Base-by-base conservation (phyloP, 2,329 filamentous ascomycete species). In the Aureobasidium subglaciale region DNA sequence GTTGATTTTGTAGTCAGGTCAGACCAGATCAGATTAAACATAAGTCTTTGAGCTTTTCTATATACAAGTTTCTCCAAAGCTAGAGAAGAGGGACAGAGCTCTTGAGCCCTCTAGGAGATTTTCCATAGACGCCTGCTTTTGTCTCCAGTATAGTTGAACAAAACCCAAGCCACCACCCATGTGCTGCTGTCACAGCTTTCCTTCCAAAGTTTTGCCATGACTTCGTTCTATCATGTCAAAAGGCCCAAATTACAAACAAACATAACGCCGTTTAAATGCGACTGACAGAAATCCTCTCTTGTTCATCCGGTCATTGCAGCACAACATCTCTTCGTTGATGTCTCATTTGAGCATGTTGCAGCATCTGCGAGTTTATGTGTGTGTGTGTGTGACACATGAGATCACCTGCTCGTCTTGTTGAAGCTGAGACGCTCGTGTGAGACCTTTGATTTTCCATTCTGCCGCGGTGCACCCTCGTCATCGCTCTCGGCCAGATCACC, bases 401-500 rank as follows among this genome's bases (percentile, higher is more conserved):
- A 32, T 46, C n/a, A 54, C 38, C 50, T 54, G 38, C 38, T 29
- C 6, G 27, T 34, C 38, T 54, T 54, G 38, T 43, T 54, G 15
- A 43, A 42, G 20, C 38, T 42, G 13, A 42, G 32, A 54, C 50
- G 50, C 38, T 54, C 50, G 13, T 54, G 50, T 34, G 50, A 54
- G 20, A 54, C 37, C 16, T 41, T 53, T 40, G 35, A 16, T 50
- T 37, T 38, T 32, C 50, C 50, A n/a, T 43, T 54, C 10, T 54
- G 50, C 38, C 29, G 37, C 38, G 50, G 37, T 27, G 6, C 38
- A 35, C n/a, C 50, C 38, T 54, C 50, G 16, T 54, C 50, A 22
- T 43, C 38, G 15, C 38, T 43, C 3, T 91, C 87, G 2, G 86
- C 80, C 35, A 96, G 75, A 63, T 96, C 89, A 13, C 83, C 82